phyloP scores from a whole-genome alignment of 2,329 filamentous ascomycete species.

The Macrophomina pseudophaseolina region DNA sequence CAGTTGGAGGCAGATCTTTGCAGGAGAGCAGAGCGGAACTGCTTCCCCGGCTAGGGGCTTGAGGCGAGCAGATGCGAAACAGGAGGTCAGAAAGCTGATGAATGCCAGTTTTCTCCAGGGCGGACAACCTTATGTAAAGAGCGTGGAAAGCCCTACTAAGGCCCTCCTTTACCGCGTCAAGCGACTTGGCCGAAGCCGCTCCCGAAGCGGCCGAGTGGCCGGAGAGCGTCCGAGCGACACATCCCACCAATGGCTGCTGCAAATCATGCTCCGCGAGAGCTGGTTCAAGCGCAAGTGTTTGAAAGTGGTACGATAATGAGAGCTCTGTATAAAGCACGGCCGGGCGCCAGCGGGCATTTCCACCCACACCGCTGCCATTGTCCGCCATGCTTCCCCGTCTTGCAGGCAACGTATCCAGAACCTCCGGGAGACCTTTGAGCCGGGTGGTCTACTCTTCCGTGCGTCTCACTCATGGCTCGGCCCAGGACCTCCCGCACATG shows the following conservation, averaged over 20 bases:
- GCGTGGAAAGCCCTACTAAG: too few species aligned
- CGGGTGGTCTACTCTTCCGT: neutral
- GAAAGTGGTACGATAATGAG: too few species aligned
- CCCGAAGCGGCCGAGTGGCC: slow-evolving; percentile 21
- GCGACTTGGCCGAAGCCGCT: slow-evolving; percentile 15
- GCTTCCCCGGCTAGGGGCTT: too few species aligned
- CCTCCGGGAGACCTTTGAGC: neutral
- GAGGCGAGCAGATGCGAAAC: too few species aligned
- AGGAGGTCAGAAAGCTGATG: too few species aligned
- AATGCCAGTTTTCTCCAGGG: too few species aligned
- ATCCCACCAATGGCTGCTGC: neutral
- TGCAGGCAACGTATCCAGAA: neutral
- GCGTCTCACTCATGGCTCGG: slow-evolving; percentile 3
- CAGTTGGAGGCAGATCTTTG: too few species aligned
- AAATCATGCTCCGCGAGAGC: too few species aligned
- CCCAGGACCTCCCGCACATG: slow-evolving; percentile 36
- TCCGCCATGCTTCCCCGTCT: slow-evolving; percentile 13
- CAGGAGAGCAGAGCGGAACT: too few species aligned
- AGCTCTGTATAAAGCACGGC: slow-evolving; percentile 1
- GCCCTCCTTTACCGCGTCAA: neutral
- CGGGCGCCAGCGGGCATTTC: neutral
- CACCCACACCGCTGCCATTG: neutral
- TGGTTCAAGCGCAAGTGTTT: too few species aligned
- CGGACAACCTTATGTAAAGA: neutral
- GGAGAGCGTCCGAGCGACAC: neutral